A percentile compares a stretch with the other conserved stretches of the same genome.
These are phyloP conservation scores for Lasiosphaeriaceae sp. DNA, from an alignment of 495 filamentous ascomycete species.

Conservation along the genomic window DNA sequence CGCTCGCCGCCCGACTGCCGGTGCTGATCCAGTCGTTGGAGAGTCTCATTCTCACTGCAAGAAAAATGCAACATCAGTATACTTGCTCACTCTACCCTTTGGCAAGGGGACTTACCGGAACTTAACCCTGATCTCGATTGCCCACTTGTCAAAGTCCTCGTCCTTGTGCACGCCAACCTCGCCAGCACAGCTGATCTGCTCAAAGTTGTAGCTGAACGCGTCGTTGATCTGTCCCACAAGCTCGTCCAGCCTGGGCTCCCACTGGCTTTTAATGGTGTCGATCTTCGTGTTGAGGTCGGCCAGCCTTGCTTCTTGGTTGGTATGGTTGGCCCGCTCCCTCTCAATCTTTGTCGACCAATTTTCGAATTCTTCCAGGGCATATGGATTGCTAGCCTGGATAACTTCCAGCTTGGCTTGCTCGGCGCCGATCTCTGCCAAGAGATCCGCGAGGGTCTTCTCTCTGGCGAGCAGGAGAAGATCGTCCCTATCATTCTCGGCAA, in stretches of 20 bases:
- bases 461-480: conserved; percentile 31
- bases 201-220: conserved; percentile 85
- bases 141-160: conserved; percentile 89
- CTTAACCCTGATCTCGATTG: conserved; percentile 88
- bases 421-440: conserved; percentile 71
- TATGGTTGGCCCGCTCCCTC: conserved; percentile 36
- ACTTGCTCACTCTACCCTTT: neutral
- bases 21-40: conserved; percentile 82
- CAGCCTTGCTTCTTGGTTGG: conserved; percentile 46
- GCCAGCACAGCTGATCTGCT: conserved; percentile 91
- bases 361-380: conserved; percentile 76
- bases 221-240: conserved; percentile 78
- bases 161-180: conserved; percentile 79
- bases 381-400: conserved; percentile 73
- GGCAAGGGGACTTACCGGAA: conserved; percentile 61
- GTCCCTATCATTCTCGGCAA: conserved; percentile 32
- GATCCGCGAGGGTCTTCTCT: conserved; percentile 52
- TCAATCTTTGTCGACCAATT: conserved; percentile 55
- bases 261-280: conserved; percentile 51
- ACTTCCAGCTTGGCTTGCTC: conserved; percentile 71
- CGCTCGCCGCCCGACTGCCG: conserved; percentile 96
- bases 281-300: conserved; percentile 54
- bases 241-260: conserved; percentile 81
- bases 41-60: conserved; percentile 68
- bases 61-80: neutral